These are phyloP conservation scores for Aspergillus nidulans DNA, from an alignment of 495 filamentous ascomycete genomes.

Conservation along the genomic window DNA sequence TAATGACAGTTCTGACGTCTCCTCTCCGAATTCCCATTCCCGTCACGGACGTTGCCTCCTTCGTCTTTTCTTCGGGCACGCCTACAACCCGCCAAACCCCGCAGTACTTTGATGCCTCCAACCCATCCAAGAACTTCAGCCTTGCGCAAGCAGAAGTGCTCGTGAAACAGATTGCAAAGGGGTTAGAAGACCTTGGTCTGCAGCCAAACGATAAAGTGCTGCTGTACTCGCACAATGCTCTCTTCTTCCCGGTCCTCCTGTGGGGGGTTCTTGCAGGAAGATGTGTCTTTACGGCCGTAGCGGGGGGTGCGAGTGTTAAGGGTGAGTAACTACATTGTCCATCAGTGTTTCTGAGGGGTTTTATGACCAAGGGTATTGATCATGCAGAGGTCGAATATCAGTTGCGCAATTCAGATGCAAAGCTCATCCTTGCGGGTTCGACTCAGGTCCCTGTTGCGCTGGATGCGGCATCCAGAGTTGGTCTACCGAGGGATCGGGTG, in stretches of 20 bases:
- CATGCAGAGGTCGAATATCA: constrained; percentile 6
- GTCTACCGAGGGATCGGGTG: neutral
- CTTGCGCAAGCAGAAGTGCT: constrained; percentile 3
- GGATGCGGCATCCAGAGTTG: neutral
- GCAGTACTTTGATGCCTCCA: constrained; percentile 8
- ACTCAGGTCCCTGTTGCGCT: neutral
- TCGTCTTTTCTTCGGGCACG: constrained; percentile 1
- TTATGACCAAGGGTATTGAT: neutral
- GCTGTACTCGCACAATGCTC: constrained; percentile 1
- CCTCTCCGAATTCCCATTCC: constrained; percentile 4
- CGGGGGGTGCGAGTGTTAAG: neutral
- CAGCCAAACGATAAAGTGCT: constrained; percentile 6
- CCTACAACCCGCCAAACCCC: neutral
- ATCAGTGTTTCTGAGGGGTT: neutral
- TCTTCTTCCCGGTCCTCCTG: constrained; percentile 6
- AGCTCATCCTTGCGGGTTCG: neutral
- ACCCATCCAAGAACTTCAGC: constrained; percentile 2
- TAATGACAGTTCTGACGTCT: constrained; percentile 13
- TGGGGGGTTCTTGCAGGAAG: constrained; percentile 5
- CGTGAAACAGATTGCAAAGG: constrained; percentile 2
- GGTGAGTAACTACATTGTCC: neutral
- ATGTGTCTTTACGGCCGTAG: constrained; percentile 8
- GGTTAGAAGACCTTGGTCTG: neutral
- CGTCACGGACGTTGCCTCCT: constrained; percentile 1
- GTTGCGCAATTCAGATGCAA: constrained; percentile 6